Evolutionary conservation across 441 rosid genomes (phyloP).

Genomic region (Viola pubescens): DNA sequence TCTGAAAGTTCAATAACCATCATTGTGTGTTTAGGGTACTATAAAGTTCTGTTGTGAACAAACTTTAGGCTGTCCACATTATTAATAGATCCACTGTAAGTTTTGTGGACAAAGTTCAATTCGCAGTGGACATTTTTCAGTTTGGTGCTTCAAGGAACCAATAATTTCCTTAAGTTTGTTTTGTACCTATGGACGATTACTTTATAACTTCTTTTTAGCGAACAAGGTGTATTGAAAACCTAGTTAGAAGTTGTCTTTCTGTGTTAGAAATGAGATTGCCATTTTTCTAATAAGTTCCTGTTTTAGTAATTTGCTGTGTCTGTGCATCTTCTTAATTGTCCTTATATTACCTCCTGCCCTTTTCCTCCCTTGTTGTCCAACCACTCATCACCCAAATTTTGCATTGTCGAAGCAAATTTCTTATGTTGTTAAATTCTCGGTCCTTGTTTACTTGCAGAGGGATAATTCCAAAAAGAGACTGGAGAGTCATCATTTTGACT

Average conservation of each 20-base stretch:
- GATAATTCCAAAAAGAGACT: constrained; percentile 66
- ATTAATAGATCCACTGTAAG: no score
- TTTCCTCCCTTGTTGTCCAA: constrained; percentile 4
- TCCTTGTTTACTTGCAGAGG: constrained; percentile 44
- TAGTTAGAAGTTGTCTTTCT: not conserved
- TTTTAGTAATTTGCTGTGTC: not conserved
- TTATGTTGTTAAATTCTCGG: constrained; percentile 7
- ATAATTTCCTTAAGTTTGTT: no score
- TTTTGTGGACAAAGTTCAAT: no score
- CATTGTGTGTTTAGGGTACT: not conserved
- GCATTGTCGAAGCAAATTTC: constrained; percentile 2
- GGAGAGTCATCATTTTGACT: constrained; percentile 72
- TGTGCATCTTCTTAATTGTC: not conserved
- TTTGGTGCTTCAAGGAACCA: no score
- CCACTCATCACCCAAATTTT: not conserved
- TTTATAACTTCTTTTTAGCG: no score
- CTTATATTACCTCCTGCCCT: constrained; percentile 2
- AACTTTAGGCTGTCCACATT: not conserved
- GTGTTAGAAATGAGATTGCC: not conserved
- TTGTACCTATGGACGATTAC: no score
- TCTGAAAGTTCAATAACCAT: not conserved
- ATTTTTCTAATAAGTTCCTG: not conserved
- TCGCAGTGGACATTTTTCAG: no score
- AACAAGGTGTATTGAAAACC: no score
- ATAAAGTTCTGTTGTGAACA: not conserved